A percentile compares a stretch with the other conserved stretches of the same genome.
Evolutionary conservation across 1,284 basidiomycete genomes (phyloP).

Genomic region (Jaminaea rosea): DNA sequence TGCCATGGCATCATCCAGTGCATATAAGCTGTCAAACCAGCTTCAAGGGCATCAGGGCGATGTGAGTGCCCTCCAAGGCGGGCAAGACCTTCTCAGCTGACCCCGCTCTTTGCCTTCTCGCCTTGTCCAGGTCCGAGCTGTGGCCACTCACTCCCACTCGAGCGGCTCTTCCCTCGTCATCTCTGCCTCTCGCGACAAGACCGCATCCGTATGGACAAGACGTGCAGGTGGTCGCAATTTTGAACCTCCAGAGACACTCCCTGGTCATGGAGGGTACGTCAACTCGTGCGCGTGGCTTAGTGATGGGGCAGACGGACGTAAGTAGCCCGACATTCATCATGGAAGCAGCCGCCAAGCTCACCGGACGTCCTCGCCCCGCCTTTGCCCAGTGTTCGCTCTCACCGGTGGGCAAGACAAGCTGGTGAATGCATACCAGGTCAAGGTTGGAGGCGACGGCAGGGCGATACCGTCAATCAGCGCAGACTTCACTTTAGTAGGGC

Average conservation of each 20-base stretch:
- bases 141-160: constrained; percentile 16
- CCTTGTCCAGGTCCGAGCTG: constrained; percentile 29
- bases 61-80: too few species aligned
- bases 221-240: constrained; percentile 1
- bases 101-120: too few species aligned
- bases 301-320: constrained; percentile 7
- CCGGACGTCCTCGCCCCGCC: not conserved
- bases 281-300: constrained; percentile 30
- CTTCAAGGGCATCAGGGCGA: too few species aligned
- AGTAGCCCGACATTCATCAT: not conserved
- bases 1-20: too few species aligned
- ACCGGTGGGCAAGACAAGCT: constrained; percentile 40
- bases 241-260: constrained; percentile 13
- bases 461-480: constrained; percentile 12
- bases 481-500: constrained; percentile 54
- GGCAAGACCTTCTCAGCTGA: too few species aligned
- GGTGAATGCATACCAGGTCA: constrained; percentile 33
- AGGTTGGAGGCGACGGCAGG: constrained; percentile 7
- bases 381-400: constrained; percentile 18
- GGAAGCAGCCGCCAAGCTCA: constrained; percentile 1
- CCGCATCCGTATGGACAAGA: constrained; percentile 19
- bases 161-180: constrained; percentile 14
- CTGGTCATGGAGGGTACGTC: constrained; percentile 37
- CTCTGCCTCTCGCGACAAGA: constrained; percentile 27
- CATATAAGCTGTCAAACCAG: too few species aligned